Evolutionary conservation across 2,329 filamentous ascomycete species (phyloP), one percentile per base, ranked within the genome.

Genomic region (Colletotrichum sublineola): DNA sequence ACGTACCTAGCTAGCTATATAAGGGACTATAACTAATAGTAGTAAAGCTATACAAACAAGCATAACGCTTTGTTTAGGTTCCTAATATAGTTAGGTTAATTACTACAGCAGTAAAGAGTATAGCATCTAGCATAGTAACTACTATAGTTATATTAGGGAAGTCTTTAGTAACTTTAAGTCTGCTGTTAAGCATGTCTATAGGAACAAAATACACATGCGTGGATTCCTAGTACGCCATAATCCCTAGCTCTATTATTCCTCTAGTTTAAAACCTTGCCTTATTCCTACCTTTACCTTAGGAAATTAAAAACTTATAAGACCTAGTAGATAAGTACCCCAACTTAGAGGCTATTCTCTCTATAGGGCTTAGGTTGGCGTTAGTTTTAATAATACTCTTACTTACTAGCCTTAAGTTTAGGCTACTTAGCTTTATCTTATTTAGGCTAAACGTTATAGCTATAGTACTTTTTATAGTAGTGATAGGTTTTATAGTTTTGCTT

Each of bases 341-440:
- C 44, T n/a, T 67, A 6, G 44, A 67, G 18, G 60, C 53, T 7
- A 9, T 67, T 67, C 44, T 67, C 9, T 67, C 24, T 14, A n/a
- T 44, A 8, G 12, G n/a, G 44, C 33, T 67, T 1, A 6, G 20
- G 1, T 53, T 31, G 0, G 33, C 12, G 0, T 42, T 67, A n/a
- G 44, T 20, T 9, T 67, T 11, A 12, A 52, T 24, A 14, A 40
- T 40, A 48, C 53, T 66, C 12, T 29, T 66, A 3, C 63, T 66
- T 66, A 3, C 63, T 5, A 14, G 63, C 14, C 53, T 66, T 8
- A 66, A 58, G 53, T 46, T 57, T 29, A 48, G 31, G 52, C n/a
- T 67, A n/a, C 64, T 67, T 24, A 15, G 33, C 50, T 67, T 67
- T n/a, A 5, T 67, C 9, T 67, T 24, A 5, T 42, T 67, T 1